Percentiles rank a stretch among this genome's conserved stretches.
Conservation (phyloP, 2,329 filamentous ascomycete genomes). For the Ascochyta koolunga region DNA sequence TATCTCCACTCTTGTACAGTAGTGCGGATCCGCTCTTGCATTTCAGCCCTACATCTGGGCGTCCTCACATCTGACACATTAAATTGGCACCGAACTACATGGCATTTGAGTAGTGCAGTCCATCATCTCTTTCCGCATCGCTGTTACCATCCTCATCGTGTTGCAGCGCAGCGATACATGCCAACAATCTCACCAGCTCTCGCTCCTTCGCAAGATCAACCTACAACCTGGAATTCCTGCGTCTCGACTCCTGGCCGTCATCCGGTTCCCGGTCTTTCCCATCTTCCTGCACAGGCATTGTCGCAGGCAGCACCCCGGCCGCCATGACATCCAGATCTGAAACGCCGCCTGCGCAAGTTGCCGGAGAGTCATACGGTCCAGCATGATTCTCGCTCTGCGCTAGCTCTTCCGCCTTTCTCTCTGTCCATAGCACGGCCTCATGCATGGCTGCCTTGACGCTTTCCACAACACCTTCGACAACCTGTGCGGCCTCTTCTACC, state of each 20-base stretch:
- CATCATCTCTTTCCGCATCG: neutral
- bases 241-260: neutral
- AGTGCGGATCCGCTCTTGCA: neutral
- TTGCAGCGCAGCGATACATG: neutral
- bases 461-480: conserved; percentile 20
- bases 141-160: neutral
- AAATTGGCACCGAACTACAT: neutral
- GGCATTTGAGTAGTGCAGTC: neutral
- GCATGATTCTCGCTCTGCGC: conserved; percentile 26
- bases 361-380: conserved; percentile 42
- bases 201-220: neutral
- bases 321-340: conserved; percentile 45
- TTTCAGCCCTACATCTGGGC: neutral
- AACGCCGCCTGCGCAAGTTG: conserved; percentile 33
- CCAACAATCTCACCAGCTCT: neutral
- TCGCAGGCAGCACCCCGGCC: conserved; percentile 34
- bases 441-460: conserved; percentile 29
- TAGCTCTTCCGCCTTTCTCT: conserved; percentile 34
- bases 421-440: conserved; percentile 32
- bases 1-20: conserved; percentile 3
- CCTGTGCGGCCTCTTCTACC: conserved; percentile 23
- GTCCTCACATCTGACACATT: neutral
- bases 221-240: neutral
- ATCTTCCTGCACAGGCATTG: conserved; percentile 22
- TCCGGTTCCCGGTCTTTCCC: conserved; percentile 9